A percentile compares a stretch with the other conserved stretches of the same genome.
Conservation (phyloP, 768 basidiomycete species). For the Amanita pseudoporphyria region DNA sequence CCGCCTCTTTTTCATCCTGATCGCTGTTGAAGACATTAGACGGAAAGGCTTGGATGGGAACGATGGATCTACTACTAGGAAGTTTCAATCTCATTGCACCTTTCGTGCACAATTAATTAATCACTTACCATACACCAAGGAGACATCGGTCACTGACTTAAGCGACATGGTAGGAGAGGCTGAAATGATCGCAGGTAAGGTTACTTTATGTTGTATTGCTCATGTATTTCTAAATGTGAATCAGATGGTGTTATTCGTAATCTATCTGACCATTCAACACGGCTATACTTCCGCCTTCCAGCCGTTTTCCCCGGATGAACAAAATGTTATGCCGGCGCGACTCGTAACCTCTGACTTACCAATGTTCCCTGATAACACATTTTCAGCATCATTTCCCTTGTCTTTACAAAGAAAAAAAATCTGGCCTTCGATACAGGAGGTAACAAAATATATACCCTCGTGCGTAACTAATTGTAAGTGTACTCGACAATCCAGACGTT, state of each 20-base stretch:
- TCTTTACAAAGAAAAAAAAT: conserved; percentile 9
- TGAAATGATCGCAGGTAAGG: background rate
- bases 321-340: too few relatives aligned
- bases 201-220: too few relatives aligned
- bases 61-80: background rate
- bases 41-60: background rate
- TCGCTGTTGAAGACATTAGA: background rate
- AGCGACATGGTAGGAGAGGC: background rate
- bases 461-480: conserved; percentile 59
- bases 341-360: too few relatives aligned
- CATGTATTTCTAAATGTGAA: too few relatives aligned
- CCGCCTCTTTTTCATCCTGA: background rate
- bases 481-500: too few relatives aligned
- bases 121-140: background rate
- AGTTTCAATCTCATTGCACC: too few relatives aligned
- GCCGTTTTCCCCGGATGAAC: too few relatives aligned
- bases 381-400: conserved; percentile 23
- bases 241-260: too few relatives aligned
- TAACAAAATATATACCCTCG: conserved; percentile 45
- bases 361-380: conserved; percentile 18
- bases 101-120: background rate
- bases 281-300: too few relatives aligned
- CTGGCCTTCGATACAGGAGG: conserved; percentile 27
- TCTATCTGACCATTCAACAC: too few relatives aligned
- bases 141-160: background rate